Evolutionary conservation across 352 stramenopile genomes (phyloP).

Genomic region (Pythium dissimile): DNA sequence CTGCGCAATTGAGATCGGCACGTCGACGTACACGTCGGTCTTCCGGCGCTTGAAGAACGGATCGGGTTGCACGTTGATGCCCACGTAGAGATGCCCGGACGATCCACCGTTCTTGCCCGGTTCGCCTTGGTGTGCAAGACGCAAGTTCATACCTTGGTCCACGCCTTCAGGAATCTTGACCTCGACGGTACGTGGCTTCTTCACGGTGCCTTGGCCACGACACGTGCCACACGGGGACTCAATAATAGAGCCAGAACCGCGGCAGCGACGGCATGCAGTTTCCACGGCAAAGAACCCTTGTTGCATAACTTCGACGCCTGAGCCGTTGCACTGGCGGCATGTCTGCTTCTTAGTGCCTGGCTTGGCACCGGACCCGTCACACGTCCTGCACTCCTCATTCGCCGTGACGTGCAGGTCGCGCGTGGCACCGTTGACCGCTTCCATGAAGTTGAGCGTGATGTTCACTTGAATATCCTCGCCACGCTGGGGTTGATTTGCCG

Average conservation of each 20-base stretch:
- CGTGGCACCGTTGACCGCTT: constrained; percentile 91
- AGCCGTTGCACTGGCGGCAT: constrained; percentile 79
- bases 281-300: constrained; percentile 90
- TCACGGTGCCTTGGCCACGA: constrained; percentile 71
- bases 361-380: constrained; percentile 78
- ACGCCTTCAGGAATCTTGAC: constrained; percentile 95
- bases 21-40: constrained; percentile 92
- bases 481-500: constrained; percentile 72
- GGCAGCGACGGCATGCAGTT: constrained; percentile 77
- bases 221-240: constrained; percentile 81
- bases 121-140: constrained; percentile 91
- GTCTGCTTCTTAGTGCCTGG: constrained; percentile 78
- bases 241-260: constrained; percentile 77
- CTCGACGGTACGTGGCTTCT: constrained; percentile 91
- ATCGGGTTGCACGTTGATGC: constrained; percentile 92
- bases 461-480: constrained; percentile 94
- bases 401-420: constrained; percentile 85
- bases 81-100: constrained; percentile 92
- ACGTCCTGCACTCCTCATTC: constrained; percentile 78
- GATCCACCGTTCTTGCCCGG: constrained; percentile 79
- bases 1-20: constrained; percentile 92
- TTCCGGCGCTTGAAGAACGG: constrained; percentile 96
- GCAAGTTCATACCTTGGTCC: constrained; percentile 95
- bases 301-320: constrained; percentile 82
- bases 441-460: constrained; percentile 92